These are phyloP conservation scores for Nakazawaea peltata DNA, from an alignment of 805 yeast genomes.

Conservation along the genomic window DNA sequence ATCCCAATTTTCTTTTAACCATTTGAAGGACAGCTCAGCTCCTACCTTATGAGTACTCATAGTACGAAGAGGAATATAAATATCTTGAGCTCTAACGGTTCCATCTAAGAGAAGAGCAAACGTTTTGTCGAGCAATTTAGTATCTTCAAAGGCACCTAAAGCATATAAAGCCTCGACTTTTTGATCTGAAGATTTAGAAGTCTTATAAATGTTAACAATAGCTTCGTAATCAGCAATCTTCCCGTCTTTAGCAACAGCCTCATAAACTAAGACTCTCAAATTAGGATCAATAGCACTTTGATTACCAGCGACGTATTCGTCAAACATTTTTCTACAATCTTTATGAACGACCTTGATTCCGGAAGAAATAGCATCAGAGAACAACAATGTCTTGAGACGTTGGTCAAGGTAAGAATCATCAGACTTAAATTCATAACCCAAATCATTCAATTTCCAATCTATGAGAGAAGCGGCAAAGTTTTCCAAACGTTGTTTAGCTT, in stretches of 20 bases:
- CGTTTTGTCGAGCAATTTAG: conserved; percentile 5
- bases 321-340: conserved; percentile 26
- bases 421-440: conserved; percentile 52
- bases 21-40: conserved; percentile 60
- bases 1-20: conserved; percentile 70
- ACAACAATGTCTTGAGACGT: conserved; percentile 37
- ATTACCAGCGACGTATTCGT: conserved; percentile 34
- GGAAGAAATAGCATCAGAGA: conserved; percentile 27
- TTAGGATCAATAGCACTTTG: conserved; percentile 40
- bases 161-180: conserved; percentile 24
- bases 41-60: conserved; percentile 58
- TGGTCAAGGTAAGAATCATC: conserved; percentile 29
- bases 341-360: conserved; percentile 23
- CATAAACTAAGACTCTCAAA: conserved; percentile 36
- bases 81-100: conserved; percentile 48
- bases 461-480: conserved; percentile 54
- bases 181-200: conserved; percentile 55
- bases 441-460: conserved; percentile 38
- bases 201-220: conserved; percentile 48
- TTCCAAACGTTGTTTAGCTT: conserved; percentile 39
- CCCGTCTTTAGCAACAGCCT: conserved; percentile 32
- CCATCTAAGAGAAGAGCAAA: conserved; percentile 45
- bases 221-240: conserved; percentile 42
- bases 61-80: conserved; percentile 65
- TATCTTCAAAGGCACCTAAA: conserved; percentile 8